Evolutionary conservation across 768 basidiomycete genomes (phyloP), one percentile per base, ranked within the genome.

Genomic region (Macrolepiota dolichaula): DNA sequence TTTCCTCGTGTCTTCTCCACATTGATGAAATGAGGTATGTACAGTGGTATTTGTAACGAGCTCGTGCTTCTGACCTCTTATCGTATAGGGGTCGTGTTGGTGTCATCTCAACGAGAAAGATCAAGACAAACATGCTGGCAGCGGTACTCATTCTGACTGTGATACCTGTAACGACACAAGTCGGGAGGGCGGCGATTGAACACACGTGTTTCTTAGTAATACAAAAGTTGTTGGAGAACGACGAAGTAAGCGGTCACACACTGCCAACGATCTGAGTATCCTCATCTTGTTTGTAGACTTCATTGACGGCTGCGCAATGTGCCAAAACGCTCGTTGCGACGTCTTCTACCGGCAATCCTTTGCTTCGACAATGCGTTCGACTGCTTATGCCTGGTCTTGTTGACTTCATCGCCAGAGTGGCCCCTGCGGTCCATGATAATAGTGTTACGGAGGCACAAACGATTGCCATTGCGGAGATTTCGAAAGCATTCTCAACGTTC

Each of bases 11-110:
- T 68, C 74, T 98, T 36, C 76, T 88, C 51, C 91, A 96, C 68
- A 81, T 98, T 24, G 96, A 98, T 68, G 91, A 88, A 63, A 94
- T 97, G 89, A 84, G 94, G 94, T 94, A 54, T 62, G 86, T 64
- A 22, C 15, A 13, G 38, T 63, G 42, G 17, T 51, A 50, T 56
- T 29, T 9, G 29, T 32, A 32, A 32, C 12, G 47, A 51, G 24
- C 56, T 36, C 53, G 25, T 25, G 24, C 25, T 22, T 51, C n/a
- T 63, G 44, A 57, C 54, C 19, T 25, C 13, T 46, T 57, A 37
- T 7, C 29, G 7, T n/a, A 32, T 63, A 96, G 96, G 40, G 91
- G 92, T 10, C 88, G 96, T 51, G 81, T 86, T 61, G 96, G 94
- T 0, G 66, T 80, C 0, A 85, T 91, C 10, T 90, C 91, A 1